These are phyloP conservation scores for Solanum phureja DNA, from an alignment of 257 asterid species.

Conservation along the genomic window DNA sequence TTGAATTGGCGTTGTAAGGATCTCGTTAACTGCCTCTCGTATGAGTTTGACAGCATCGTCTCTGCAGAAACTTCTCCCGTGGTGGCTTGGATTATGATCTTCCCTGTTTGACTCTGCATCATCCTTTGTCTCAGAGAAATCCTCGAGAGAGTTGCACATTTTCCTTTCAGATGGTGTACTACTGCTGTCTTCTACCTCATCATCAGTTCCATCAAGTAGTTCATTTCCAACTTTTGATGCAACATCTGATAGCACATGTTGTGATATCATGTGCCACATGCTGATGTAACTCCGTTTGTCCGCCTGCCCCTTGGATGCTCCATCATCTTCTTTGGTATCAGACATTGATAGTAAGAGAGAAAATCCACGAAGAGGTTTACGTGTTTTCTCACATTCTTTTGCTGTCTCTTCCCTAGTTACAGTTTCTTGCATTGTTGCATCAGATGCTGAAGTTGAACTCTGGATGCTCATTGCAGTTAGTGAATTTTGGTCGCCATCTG, in stretches of 20 bases:
- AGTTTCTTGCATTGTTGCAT: not conserved
- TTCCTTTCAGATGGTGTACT: not conserved
- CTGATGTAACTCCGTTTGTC: slow-evolving; percentile 38
- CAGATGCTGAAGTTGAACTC: not conserved
- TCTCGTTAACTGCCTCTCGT: slow-evolving; percentile 82
- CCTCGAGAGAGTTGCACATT: not conserved
- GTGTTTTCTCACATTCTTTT: not conserved
- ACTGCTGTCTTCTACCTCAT: slow-evolving; percentile 24
- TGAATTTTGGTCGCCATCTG: not conserved
- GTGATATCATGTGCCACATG: slow-evolving; percentile 94
- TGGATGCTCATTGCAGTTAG: not conserved
- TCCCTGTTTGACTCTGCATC: not conserved
- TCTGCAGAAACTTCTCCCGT: slow-evolving; percentile 42
- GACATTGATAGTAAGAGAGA: not conserved
- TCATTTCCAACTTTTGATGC: slow-evolving; percentile 61
- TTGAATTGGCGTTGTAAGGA: slow-evolving; percentile 54
- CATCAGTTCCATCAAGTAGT: slow-evolving; percentile 67
- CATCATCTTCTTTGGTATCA: slow-evolving; percentile 4
- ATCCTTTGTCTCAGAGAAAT: not conserved
- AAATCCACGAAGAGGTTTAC: not conserved
- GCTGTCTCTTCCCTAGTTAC: not conserved
- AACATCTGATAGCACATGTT: slow-evolving; percentile 67
- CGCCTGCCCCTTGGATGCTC: not conserved
- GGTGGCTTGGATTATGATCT: slow-evolving; percentile 4
- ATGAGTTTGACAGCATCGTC: slow-evolving; percentile 66